These are phyloP conservation scores for Syzygium aqueum DNA, from an alignment of 345 rosid genomes.

Conservation along the genomic window DNA sequence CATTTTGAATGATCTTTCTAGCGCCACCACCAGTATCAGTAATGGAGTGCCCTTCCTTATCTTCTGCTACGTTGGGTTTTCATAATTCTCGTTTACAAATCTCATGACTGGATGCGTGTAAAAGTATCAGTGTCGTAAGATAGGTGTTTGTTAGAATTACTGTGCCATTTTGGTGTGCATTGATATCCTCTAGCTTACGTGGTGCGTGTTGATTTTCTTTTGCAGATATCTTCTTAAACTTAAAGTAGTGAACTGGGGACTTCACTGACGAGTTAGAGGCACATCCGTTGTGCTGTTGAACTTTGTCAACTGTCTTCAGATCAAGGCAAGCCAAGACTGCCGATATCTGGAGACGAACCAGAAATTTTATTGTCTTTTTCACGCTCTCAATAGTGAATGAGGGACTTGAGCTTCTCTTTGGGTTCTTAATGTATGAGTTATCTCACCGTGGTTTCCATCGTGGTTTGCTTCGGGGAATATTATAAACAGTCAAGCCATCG, in stretches of 20 bases:
- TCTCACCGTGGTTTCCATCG: neutral
- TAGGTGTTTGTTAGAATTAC: neutral
- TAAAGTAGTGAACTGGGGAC: neutral
- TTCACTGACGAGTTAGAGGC: neutral
- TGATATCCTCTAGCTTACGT: neutral
- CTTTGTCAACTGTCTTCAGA: neutral
- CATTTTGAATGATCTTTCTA: neutral
- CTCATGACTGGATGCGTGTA: neutral
- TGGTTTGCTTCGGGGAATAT: neutral
- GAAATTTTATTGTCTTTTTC: neutral
- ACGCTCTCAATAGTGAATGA: neutral
- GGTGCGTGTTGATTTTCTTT: neutral
- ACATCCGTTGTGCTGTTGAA: neutral
- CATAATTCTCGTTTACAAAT: neutral
- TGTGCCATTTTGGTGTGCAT: neutral
- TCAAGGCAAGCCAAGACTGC: neutral
- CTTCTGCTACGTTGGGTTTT: neutral
- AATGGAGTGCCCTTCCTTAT: neutral
- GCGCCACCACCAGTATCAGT: neutral
- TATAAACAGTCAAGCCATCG: neutral
- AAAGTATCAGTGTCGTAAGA: neutral
- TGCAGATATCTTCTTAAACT: neutral
- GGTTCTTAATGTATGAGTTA: neutral
- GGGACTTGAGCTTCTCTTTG: neutral
- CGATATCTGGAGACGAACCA: neutral